Base-by-base conservation (phyloP, 805 yeast species). In the Starmerella khaoyaiensis region DNA sequence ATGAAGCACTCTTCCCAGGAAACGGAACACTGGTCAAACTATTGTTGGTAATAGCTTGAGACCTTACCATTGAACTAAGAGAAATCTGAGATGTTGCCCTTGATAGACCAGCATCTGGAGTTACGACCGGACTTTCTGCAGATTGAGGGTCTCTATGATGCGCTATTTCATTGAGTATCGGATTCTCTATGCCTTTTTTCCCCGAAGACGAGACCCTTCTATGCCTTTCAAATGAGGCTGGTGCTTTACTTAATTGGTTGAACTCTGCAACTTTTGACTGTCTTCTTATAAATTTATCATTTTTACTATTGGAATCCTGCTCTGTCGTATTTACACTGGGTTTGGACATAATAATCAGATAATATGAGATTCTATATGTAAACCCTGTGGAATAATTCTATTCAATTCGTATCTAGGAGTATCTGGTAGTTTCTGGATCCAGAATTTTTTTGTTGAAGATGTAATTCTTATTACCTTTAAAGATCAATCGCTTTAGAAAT, bases 181-280 rank as follows among this genome's bases (percentile, higher is more conserved):
- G 19, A 19, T 6, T 21, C 12, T 23, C 18, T 5, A 18, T 23
- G 14, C 19, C 36, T 24, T 23, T 33, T n/a, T 15, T 33, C 21
- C 37, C 27, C 4, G 36, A 26, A 22, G 45, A 28, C 28, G 41
- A 22, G 32, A 43, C 31, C n/a, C 43, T 32, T 4, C 33, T 36
- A 9, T 28, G 41, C 15, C 31, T 33, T 17, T 27, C 32, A 16
- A 24, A 37, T 5, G 44, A 27, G 2, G 50, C 28, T 2, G 42
- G 35, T 1, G 47, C 41, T 12, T 34, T 35, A 26, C 50, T 47
- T 22, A 47, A 40, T 21, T 37, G 38, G 32, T 50, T 50, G 41
- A 50, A 35, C 26, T 50, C 47, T 21, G 45, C 49, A 11, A 50
- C 37, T 22, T 49, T 46, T 9, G 47, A 39, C 36, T 41, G 43